Conservation (phyloP, 2,329 filamentous ascomycete species). For the Decorospora gaudefroyi region DNA sequence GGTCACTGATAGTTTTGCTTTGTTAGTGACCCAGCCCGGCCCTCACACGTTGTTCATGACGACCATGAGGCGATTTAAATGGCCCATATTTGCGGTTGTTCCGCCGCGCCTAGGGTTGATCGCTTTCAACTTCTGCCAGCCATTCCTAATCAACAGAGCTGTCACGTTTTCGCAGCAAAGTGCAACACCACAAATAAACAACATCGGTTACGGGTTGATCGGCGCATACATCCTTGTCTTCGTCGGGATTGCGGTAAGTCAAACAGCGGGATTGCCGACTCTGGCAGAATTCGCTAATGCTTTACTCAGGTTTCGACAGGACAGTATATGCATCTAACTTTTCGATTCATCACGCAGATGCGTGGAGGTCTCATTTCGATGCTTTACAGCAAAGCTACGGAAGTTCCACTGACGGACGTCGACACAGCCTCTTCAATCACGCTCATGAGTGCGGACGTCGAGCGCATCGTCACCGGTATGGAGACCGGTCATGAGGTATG, state of each 20-base stretch:
- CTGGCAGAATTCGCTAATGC: conserved; percentile 18
- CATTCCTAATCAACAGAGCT: conserved; percentile 43
- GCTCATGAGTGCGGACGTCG: conserved; percentile 46
- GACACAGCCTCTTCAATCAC: conserved; percentile 41
- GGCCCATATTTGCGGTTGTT: conserved; percentile 38
- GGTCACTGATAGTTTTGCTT: conserved; percentile 5
- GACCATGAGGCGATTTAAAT: conserved; percentile 36
- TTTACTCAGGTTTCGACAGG: conserved; percentile 37
- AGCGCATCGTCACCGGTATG: conserved; percentile 44
- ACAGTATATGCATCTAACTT: conserved; percentile 44
- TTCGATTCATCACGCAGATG: conserved; percentile 44
- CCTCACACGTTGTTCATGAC: conserved; percentile 34
- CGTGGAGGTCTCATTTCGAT: conserved; percentile 45
- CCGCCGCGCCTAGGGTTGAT: conserved; percentile 39
- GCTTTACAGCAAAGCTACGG: conserved; percentile 43
- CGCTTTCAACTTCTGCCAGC: conserved; percentile 47
- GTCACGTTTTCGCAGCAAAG: conserved; percentile 34
- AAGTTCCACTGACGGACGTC: conserved; percentile 35
- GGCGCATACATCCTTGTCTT: conserved; percentile 44
- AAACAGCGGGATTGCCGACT: neutral
- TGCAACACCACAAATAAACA: conserved; percentile 21
- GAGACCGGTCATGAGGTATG: conserved; percentile 40
- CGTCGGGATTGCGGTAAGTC: conserved; percentile 41
- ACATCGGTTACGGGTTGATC: conserved; percentile 43
- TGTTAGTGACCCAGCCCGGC: conserved; percentile 19